A percentile compares a stretch with the other conserved stretches of the same genome.
These are phyloP conservation scores for Hypoxylon lenormandii DNA, from an alignment of 495 filamentous ascomycete genomes.

Conservation along the genomic window DNA sequence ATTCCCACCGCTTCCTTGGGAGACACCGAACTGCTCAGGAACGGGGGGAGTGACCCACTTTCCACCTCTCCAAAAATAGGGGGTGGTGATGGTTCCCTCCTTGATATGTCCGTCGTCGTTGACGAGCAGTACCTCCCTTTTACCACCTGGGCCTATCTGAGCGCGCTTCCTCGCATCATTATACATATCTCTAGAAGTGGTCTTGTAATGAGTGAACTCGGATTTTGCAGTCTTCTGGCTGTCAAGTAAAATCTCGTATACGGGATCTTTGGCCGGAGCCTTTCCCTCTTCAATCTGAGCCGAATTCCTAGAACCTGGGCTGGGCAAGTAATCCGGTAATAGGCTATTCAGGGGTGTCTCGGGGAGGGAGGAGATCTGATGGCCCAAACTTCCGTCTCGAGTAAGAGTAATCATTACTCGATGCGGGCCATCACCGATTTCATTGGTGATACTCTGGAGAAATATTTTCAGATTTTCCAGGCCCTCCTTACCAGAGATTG, in stretches of 20 bases:
- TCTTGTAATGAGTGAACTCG: slow-evolving; percentile 79
- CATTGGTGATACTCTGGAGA: slow-evolving; percentile 39
- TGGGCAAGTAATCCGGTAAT: slow-evolving; percentile 63
- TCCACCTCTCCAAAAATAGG: slow-evolving; percentile 78
- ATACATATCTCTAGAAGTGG: slow-evolving; percentile 74
- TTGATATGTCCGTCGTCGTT: slow-evolving; percentile 76
- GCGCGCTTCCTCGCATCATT: slow-evolving; percentile 69
- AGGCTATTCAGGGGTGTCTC: slow-evolving; percentile 64
- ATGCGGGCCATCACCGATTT: slow-evolving; percentile 45
- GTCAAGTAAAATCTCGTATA: slow-evolving; percentile 70
- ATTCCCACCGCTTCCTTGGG: slow-evolving; percentile 76
- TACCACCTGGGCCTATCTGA: slow-evolving; percentile 66
- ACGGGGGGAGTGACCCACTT: slow-evolving; percentile 75
- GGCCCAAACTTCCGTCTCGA: slow-evolving; percentile 59
- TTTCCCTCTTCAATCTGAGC: neutral
- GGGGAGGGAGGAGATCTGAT: slow-evolving; percentile 64
- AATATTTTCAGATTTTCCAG: slow-evolving; percentile 50
- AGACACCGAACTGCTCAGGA: slow-evolving; percentile 37
- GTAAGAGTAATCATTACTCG: slow-evolving; percentile 68
- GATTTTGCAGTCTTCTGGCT: slow-evolving; percentile 63
- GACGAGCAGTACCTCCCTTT: slow-evolving; percentile 78
- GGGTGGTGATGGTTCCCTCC: slow-evolving; percentile 85
- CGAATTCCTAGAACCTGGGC: slow-evolving; percentile 14
- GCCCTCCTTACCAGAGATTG: slow-evolving; percentile 59
- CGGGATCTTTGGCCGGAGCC: slow-evolving; percentile 43